Evolutionary conservation across 331 rosid genomes (phyloP), one percentile per base, ranked within the genome.

Genomic region (Arachis monticola): DNA sequence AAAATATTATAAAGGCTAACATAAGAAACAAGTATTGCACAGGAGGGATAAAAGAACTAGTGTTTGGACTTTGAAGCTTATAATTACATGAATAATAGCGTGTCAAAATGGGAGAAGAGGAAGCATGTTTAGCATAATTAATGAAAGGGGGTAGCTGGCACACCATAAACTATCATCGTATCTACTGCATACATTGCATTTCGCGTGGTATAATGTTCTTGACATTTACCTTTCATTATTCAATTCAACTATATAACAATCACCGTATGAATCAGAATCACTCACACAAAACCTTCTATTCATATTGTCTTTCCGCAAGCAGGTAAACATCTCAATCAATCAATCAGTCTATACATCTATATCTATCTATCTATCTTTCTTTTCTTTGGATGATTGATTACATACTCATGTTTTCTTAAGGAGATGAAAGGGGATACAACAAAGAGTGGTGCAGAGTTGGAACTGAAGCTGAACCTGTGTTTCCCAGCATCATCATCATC

Each of bases 371-470:
- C 30, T 27, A 1, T 27, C 30, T 27, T 27, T 27, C 30, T 27
- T 27, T 27, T 27, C 30, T 27, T 27, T 27, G 30, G 30, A 27
- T 27, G 30, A 27, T 27, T 27, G 30, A 27, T 27, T 27, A 22
- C 22, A 17, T 17, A 22, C 30, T 27, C 30, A 27, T 27, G 30
- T 27, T 27, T 27, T 27, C 30, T 27, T 27, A 27, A 27, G 30
- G 41, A 53, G 46, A 86, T 86, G 87, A 38, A 38, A 38, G 71
- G 72, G 56, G 44, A 69, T 11, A 68, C 84, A 59, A 51, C 64
- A 6, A 69, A 78, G 59, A 79, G 81, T 76, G 79, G 79, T 22
- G 61, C 14, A 12, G 57, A 17, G 45, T 60, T 77, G 61, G 88
- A 80, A 5, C 0, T 81, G 80, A 69, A 53, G 51, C 69, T 76